Evolutionary conservation across 2,329 filamentous ascomycete species (phyloP).

Genomic region (Huntiella abstrusa): DNA sequence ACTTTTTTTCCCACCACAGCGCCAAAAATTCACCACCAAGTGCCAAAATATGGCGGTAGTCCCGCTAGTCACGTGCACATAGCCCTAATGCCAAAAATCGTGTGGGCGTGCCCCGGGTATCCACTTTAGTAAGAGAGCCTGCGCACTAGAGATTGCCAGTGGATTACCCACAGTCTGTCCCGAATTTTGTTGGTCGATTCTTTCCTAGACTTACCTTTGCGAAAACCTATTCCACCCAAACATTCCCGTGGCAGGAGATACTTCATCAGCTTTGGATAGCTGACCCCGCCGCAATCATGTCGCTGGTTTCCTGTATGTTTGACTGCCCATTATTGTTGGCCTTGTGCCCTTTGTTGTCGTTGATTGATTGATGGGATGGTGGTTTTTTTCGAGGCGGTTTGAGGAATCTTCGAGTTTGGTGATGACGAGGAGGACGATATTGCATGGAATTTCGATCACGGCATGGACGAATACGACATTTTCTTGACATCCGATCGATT

Average conservation of each 20-base stretch:
- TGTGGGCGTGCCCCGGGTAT: slow-evolving; percentile 11
- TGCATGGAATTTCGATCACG: too few relatives aligned
- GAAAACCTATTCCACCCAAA: slow-evolving; percentile 10
- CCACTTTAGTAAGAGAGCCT: slow-evolving; percentile 12
- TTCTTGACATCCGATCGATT: too few relatives aligned
- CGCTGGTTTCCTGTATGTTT: slow-evolving; percentile 12
- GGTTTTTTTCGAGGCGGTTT: not conserved
- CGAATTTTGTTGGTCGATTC: slow-evolving; percentile 9
- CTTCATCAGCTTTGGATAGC: slow-evolving; percentile 14
- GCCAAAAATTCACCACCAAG: not conserved
- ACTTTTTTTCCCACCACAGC: not conserved
- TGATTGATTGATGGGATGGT: not conserved
- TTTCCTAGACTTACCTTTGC: slow-evolving; percentile 10
- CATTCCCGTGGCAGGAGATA: slow-evolving; percentile 12
- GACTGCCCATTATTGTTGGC: slow-evolving; percentile 1
- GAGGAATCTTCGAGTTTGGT: not conserved
- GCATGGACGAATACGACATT: too few relatives aligned
- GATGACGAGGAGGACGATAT: too few relatives aligned
- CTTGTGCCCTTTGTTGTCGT: not conserved
- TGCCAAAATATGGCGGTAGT: too few relatives aligned
- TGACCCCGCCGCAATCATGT: slow-evolving; percentile 19
- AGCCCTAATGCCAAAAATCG: slow-evolving; percentile 11
- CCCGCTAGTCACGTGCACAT: slow-evolving; percentile 10
- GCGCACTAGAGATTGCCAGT: slow-evolving; percentile 1
- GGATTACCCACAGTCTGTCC: slow-evolving; percentile 4